Evolutionary conservation across 2,329 filamentous ascomycete genomes (phyloP).

Genomic region (Colletotrichum sansevieriae): DNA sequence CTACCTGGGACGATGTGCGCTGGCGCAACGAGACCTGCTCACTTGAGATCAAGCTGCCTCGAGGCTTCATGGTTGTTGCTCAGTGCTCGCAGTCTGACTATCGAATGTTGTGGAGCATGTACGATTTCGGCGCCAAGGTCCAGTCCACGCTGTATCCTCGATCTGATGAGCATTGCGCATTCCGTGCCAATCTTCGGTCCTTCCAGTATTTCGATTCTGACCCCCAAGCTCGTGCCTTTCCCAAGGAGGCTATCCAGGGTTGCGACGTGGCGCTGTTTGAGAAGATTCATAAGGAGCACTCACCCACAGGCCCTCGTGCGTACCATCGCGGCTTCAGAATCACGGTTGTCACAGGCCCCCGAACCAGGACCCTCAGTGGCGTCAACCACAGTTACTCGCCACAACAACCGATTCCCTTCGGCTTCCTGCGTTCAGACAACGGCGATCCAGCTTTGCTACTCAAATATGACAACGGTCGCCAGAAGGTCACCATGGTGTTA

Average conservation of each 20-base stretch:
- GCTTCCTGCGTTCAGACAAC: slow-evolving; percentile 79
- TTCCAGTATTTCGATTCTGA: slow-evolving; percentile 86
- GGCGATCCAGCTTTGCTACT: slow-evolving; percentile 78
- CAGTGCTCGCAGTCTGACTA: slow-evolving; percentile 83
- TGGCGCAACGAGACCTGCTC: slow-evolving; percentile 79
- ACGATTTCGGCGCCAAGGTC: slow-evolving; percentile 85
- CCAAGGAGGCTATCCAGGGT: slow-evolving; percentile 77
- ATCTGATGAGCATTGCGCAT: slow-evolving; percentile 77
- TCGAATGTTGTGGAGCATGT: slow-evolving; percentile 83
- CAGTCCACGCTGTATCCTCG: slow-evolving; percentile 78
- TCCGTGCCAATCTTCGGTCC: slow-evolving; percentile 76
- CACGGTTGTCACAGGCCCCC: slow-evolving; percentile 81
- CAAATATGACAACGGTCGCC: slow-evolving; percentile 74
- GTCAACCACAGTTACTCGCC: slow-evolving; percentile 78
- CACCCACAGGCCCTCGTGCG: slow-evolving; percentile 78
- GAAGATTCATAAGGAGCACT: slow-evolving; percentile 73
- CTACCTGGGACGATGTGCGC: slow-evolving; percentile 84
- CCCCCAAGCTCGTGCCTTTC: slow-evolving; percentile 78
- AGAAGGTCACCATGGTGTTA: slow-evolving; percentile 79
- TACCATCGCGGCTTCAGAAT: slow-evolving; percentile 86
- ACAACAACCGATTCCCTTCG: slow-evolving; percentile 79
- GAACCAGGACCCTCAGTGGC: slow-evolving; percentile 81
- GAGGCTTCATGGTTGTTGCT: slow-evolving; percentile 80
- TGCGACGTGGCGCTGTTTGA: slow-evolving; percentile 85
- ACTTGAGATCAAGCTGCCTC: slow-evolving; percentile 78